These are phyloP conservation scores for Astrothelium macrocarpum DNA, from an alignment of 495 filamentous ascomycete species.

Conservation along the genomic window DNA sequence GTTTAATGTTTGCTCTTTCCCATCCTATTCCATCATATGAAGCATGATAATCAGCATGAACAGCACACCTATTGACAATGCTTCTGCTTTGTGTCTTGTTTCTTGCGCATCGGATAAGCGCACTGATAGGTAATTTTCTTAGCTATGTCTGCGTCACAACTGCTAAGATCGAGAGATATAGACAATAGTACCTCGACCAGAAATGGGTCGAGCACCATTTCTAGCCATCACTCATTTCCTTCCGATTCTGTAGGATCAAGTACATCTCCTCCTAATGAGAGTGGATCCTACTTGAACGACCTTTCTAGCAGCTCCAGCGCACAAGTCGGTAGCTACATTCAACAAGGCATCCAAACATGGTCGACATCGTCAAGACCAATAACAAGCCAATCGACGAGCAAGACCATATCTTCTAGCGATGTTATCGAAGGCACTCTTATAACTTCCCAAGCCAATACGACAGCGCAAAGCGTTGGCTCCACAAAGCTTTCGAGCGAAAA, in stretches of 20 bases:
- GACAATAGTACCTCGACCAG: not conserved
- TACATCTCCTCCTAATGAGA: not conserved
- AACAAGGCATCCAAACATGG: not conserved
- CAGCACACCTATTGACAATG: not conserved
- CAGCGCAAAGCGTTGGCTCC: no score
- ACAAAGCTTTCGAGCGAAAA: no score
- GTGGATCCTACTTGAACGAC: not conserved
- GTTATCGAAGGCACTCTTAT: not conserved
- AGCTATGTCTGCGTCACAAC: not conserved
- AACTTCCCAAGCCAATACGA: not conserved
- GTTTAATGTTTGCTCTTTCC: not conserved
- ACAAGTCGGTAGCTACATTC: not conserved
- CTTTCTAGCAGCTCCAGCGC: not conserved
- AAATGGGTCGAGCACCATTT: not conserved
- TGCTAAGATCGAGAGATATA: not conserved
- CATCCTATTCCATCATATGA: not conserved
- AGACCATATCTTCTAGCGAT: not conserved
- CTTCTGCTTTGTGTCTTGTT: not conserved
- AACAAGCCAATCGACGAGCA: not conserved
- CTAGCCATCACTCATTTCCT: not conserved
- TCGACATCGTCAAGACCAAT: not conserved
- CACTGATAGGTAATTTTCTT: not conserved
- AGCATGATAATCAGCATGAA: not conserved
- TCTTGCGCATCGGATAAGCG: not conserved
- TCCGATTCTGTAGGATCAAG: not conserved